Evolutionary conservation across 2,329 filamentous ascomycete genomes (phyloP).

Genomic region (Colletotrichum sp.): DNA sequence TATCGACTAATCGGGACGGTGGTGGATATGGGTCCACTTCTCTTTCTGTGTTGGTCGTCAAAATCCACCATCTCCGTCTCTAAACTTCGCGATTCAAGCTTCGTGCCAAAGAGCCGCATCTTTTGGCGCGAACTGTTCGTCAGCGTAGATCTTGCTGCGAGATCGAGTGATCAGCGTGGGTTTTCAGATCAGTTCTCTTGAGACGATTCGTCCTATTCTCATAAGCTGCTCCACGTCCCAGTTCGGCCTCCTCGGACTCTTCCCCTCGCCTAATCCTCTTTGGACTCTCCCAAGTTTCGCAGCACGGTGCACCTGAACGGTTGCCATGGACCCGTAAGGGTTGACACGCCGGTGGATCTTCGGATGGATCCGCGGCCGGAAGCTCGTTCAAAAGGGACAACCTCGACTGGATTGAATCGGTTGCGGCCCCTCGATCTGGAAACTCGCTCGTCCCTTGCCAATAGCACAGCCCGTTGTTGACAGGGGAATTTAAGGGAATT

Average conservation of each 20-base stretch:
- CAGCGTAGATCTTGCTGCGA: not conserved
- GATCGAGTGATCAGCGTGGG: not conserved
- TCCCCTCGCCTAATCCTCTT: not conserved
- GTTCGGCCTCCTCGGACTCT: not conserved
- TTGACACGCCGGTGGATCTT: conserved; percentile 1
- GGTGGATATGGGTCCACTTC: not conserved
- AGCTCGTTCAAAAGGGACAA: not conserved
- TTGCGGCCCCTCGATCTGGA: conserved; percentile 1
- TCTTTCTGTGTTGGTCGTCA: not conserved
- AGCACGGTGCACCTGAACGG: not conserved
- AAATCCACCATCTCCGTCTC: not conserved
- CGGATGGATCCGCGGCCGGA: not conserved
- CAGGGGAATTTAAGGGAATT: not conserved
- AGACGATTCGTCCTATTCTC: not conserved
- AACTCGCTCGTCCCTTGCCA: not conserved
- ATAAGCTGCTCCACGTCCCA: not conserved
- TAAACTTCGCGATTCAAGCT: not conserved
- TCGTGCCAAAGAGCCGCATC: not conserved
- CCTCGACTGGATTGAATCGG: not conserved
- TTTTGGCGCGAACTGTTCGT: not conserved
- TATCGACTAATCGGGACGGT: not conserved
- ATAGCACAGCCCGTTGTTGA: not conserved
- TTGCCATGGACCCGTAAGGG: not conserved
- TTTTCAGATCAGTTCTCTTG: accelerated
- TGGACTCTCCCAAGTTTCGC: not conserved